Evolutionary conservation across 1,284 basidiomycete genomes (phyloP), one percentile per base, ranked within the genome.

Genomic region (Caloboletus inedulis): DNA sequence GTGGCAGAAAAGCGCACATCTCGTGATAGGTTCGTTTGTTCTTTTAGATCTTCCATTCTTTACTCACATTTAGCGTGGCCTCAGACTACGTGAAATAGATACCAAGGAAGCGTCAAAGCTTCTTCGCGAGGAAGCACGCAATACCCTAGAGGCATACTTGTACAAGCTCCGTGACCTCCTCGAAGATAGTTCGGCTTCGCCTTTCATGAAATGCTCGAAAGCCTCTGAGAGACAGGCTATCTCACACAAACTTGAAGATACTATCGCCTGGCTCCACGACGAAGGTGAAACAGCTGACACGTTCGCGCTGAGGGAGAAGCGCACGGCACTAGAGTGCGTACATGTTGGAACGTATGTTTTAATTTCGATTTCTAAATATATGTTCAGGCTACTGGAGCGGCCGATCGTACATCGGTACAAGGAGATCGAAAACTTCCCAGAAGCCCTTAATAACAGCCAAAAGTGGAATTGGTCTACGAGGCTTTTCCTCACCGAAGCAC

Each of bases 131-230:
- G 96, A 98, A 70, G 91, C 93, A 2, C 82, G 87, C 51, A 99
- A 99, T 72, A 79, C 82, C 27, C 84, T 99, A 51, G 97, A 99
- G 72, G 82, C 88, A 25, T 96, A 95, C 70, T 72, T 98, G 18
- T 99, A 99, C 75, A 84, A 87, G 52, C 74, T 98, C 31, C 85
- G 92, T 21, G 94, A 95, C 66, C 76, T 94, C 23, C 74, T 98
- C 9, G 80, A 85, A 25, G 82, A 85, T 35, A 80, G 82, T 58
- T 66, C 73, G 1, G 78, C 84, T 4, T 81, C 84, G 3, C 87
- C 89, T 16, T 90, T 94, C 73, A 82, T 82, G 69, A 86, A 87
- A 65, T 95, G 85, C 67, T 92, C 88, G 39, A 87, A 84, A 56
- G 72, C 78, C 10, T 65, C 70, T 9, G 97, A 99, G 72, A 77